Base-by-base conservation (phyloP, 768 basidiomycete genomes). In the Rhizopogon vulgaris region DNA sequence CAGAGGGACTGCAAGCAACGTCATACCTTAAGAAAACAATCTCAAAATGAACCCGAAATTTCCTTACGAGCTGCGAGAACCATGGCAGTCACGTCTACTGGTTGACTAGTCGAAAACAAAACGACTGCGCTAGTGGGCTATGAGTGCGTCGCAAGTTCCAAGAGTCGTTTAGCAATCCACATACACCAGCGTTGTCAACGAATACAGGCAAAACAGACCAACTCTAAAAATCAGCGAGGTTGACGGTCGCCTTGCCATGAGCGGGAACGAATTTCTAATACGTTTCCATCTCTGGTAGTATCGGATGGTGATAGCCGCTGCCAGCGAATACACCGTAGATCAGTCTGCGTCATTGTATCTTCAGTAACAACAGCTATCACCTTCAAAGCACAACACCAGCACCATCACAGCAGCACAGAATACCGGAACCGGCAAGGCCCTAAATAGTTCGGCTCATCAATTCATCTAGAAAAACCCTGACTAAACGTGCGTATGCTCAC, bases 21-120 rank as follows among this genome's bases (percentile, higher is more conserved):
- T 51, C 51, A 48, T 25, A 59, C 41, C 58, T 53, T 17, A 18
- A 12, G 8, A 36, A 6, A 10, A 39, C 14, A n/a, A 4, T 15
- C 10, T 11, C 43, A 39, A 2, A 56, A 36, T 38, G 41, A 41
- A 40, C 5, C 18, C 12, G 6, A 46, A 22, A 12, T 39, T 38
- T 45, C 53, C 78, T 60, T 52, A 82, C 80, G 55, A 12, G 74
- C 68, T 28, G 81, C 80, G 48, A 77, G 75, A 12, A 78, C 63
- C 68, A 82, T 71, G 58, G 74, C 77, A 32, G 73, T 67, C 58
- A 72, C 73, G 3, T 66, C 55, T 17, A 60, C 51, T 34, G 51
- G 49, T 28, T 50, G 18, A n/a, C 59, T 48, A 22, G 67, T 65
- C 48, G 76, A 51, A 57, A 72, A 74, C 17, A 71, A 60, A 49